Conservation (phyloP, 2,329 filamentous ascomycete species). For the Penicillium thymicola region DNA sequence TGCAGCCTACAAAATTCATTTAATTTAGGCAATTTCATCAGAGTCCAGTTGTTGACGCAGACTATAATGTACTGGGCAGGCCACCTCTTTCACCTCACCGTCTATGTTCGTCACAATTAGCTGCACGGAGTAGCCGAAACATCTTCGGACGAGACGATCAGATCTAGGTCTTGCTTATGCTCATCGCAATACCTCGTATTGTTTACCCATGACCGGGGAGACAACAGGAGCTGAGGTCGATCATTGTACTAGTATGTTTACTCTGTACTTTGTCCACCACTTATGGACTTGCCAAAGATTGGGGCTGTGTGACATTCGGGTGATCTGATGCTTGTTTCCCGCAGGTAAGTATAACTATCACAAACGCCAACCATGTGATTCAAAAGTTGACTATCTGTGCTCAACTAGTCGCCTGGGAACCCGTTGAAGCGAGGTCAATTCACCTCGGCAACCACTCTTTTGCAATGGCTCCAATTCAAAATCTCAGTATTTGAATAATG, state of each 20-base stretch:
- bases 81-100: background rate
- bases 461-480: background rate
- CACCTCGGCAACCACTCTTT: background rate
- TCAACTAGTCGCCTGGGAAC: background rate
- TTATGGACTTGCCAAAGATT: background rate
- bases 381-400: conserved; percentile 2
- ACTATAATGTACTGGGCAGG: background rate
- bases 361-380: conserved; percentile 9
- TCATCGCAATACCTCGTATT: background rate
- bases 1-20: background rate
- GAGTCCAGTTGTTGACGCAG: background rate
- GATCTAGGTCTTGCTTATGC: background rate
- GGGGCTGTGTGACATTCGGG: conserved; percentile 10
- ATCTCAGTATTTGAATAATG: background rate
- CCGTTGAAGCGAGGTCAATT: background rate
- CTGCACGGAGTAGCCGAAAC: conserved; percentile 4
- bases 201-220: background rate
- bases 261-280: background rate
- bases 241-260: background rate
- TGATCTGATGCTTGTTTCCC: conserved; percentile 14
- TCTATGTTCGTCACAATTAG: background rate
- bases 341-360: conserved; percentile 3
- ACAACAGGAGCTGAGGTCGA: background rate
- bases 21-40: background rate
- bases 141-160: conserved; percentile 2